These are phyloP conservation scores for Linnemannia hyalina DNA, from an alignment of 192 early-diverging fungal species.

Conservation along the genomic window DNA sequence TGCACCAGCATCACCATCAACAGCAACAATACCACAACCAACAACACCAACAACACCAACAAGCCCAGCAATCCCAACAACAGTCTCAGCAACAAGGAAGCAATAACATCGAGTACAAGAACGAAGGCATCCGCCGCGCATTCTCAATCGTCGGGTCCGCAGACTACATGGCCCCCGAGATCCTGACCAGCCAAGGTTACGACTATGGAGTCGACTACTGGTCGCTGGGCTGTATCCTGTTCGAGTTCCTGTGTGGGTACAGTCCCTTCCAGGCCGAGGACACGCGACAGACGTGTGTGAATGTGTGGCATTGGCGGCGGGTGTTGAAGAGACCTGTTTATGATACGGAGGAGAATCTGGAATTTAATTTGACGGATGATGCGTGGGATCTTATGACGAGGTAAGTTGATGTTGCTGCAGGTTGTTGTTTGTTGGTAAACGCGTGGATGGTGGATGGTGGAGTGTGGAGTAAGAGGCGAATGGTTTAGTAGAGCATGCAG, in stretches of 20 bases:
- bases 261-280: slow-evolving; percentile 83
- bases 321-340: slow-evolving; percentile 87
- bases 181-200: slow-evolving; percentile 75
- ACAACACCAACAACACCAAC: background rate
- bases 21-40: background rate
- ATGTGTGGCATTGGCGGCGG: slow-evolving; percentile 85
- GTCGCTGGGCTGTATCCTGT: slow-evolving; percentile 84
- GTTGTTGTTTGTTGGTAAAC: background rate
- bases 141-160: slow-evolving; percentile 90
- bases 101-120: slow-evolving; percentile 18
- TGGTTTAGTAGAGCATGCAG: background rate
- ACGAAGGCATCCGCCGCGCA: slow-evolving; percentile 71
- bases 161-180: slow-evolving; percentile 92
- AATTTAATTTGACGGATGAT: slow-evolving; percentile 80
- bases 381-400: slow-evolving; percentile 83
- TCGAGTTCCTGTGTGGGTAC: slow-evolving; percentile 77
- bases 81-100: background rate
- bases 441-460: background rate
- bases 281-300: slow-evolving; percentile 81
- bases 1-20: background rate
- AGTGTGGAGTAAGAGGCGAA: background rate
- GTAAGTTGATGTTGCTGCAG: background rate
- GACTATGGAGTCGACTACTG: slow-evolving; percentile 83
- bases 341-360: slow-evolving; percentile 76
- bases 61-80: background rate